These are phyloP conservation scores for Suillus subalutaceus DNA, from an alignment of 768 basidiomycete genomes.

Conservation along the genomic window DNA sequence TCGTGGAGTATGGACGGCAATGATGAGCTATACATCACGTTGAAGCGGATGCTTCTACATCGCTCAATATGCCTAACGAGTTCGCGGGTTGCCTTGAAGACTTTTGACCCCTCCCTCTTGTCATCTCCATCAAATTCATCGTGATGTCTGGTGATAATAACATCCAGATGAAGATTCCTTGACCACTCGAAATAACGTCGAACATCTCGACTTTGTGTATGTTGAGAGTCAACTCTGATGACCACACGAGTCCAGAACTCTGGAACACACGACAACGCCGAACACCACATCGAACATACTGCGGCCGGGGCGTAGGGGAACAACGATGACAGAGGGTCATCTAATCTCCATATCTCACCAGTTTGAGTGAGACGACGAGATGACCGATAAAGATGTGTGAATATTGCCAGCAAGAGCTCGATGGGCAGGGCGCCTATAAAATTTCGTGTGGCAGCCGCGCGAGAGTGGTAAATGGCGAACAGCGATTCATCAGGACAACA, in stretches of 20 bases:
- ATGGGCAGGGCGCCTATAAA: constrained; percentile 6
- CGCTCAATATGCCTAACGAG: constrained; percentile 9
- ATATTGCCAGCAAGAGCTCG: constrained; percentile 12
- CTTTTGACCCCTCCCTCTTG: neutral
- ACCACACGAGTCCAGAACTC: constrained; percentile 17
- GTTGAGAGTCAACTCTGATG: constrained; percentile 6
- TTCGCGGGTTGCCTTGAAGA: neutral
- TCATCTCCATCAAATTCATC: constrained; percentile 2
- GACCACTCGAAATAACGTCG: constrained; percentile 13
- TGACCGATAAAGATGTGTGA: constrained; percentile 5
- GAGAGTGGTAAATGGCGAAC: neutral
- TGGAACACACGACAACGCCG: constrained; percentile 6
- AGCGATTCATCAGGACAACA: neutral
- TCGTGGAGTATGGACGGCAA: constrained; percentile 7
- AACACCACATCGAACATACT: constrained; percentile 15
- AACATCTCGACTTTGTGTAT: constrained; percentile 4
- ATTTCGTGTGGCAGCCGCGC: neutral
- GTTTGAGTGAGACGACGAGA: neutral
- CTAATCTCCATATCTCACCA: constrained; percentile 5
- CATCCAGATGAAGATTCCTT: constrained; percentile 10
- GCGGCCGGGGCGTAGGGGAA: constrained; percentile 15
- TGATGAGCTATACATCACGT: constrained; percentile 12
- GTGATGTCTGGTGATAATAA: constrained; percentile 9
- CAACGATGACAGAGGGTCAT: constrained; percentile 5
- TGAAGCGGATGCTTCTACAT: constrained; percentile 8